phyloP scores from a whole-genome alignment of 176 grass and related monocot species.

The Rhynchospora breviuscula region DNA sequence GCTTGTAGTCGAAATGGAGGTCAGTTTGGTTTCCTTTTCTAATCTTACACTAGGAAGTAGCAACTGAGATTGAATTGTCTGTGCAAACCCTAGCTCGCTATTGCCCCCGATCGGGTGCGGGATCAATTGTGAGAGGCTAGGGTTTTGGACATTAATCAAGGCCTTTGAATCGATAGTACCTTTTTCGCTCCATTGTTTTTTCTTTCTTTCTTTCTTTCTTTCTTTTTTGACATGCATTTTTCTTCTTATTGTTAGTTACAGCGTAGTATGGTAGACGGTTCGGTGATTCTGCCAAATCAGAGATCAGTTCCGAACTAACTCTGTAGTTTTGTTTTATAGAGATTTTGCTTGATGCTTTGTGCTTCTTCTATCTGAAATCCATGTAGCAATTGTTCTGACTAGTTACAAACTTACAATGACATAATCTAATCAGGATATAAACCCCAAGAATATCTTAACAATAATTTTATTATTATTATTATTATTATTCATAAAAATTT shows the following conservation, averaged over 20 bases:
- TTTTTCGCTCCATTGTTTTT: not conserved
- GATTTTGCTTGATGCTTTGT: not conserved
- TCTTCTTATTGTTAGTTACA: not conserved
- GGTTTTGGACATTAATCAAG: not conserved
- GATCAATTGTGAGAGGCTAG: not conserved
- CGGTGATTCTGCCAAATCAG: constrained; percentile 15
- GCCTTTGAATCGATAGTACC: not conserved
- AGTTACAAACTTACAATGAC: not conserved
- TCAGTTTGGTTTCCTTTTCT: too few species aligned
- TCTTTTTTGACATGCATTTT: constrained; percentile 1
- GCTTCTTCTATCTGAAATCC: not conserved
- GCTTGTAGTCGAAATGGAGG: too few species aligned
- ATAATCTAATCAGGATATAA: not conserved
- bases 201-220: too few species aligned
- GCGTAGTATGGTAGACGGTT: not conserved
- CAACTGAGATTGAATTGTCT: too few species aligned
- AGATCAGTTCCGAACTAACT: not conserved
- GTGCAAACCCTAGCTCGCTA: too few species aligned
- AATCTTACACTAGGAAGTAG: too few species aligned
- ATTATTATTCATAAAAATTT: not conserved
- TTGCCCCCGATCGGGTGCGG: not conserved
- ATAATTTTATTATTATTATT: not conserved
- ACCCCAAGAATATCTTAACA: not conserved
- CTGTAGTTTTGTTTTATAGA: not conserved
- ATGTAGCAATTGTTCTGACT: not conserved